Conservation (phyloP, 2,329 filamentous ascomycete genomes). For the Geosmithia flava region DNA sequence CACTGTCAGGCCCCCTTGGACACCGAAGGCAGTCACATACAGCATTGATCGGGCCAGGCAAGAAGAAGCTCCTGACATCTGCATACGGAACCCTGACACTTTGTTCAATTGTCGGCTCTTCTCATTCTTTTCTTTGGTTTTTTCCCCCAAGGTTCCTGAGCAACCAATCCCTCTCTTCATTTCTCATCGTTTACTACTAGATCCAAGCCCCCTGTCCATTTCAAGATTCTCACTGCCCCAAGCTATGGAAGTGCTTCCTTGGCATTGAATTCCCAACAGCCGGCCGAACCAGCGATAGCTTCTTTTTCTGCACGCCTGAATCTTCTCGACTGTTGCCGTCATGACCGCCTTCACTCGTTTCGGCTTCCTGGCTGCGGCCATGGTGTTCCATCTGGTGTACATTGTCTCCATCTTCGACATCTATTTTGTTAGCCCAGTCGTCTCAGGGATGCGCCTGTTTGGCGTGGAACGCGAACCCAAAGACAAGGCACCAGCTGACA, state of each 20-base stretch:
- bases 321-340: conserved; percentile 2
- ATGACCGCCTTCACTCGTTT: conserved; percentile 54
- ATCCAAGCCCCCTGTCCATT: background rate
- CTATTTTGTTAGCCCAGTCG: conserved; percentile 96
- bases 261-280: background rate
- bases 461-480: conserved; percentile 46
- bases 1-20: background rate
- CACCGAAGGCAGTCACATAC: background rate
- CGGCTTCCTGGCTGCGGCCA: conserved; percentile 76
- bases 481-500: conserved; percentile 65
- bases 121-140: background rate
- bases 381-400: conserved; percentile 89
- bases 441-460: conserved; percentile 85
- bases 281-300: background rate
- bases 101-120: background rate
- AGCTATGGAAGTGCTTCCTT: background rate
- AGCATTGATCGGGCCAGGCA: background rate
- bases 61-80: background rate
- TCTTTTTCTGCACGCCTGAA: background rate
- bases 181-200: background rate
- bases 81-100: background rate
- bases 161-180: background rate
- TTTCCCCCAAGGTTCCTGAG: background rate
- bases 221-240: background rate
- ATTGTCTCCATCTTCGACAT: conserved; percentile 96